These are phyloP conservation scores for Silybum marianum DNA, from an alignment of 129 eudicot genomes.

Conservation along the genomic window DNA sequence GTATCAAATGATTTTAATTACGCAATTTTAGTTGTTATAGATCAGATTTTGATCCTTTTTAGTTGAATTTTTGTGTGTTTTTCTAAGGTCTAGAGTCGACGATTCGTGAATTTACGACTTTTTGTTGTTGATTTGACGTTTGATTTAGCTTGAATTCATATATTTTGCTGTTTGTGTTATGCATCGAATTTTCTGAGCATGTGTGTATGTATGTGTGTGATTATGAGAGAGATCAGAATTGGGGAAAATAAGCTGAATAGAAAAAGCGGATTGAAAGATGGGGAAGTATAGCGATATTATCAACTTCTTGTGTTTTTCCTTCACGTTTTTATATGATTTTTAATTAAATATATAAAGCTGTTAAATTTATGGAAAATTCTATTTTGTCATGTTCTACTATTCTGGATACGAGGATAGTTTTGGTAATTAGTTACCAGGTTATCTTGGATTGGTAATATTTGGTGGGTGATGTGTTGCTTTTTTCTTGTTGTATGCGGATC, in stretches of 20 bases:
- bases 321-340: neutral
- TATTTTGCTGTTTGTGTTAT: neutral
- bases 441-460: neutral
- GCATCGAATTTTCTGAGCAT: neutral
- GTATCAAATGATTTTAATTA: neutral
- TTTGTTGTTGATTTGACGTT: neutral
- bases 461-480: neutral
- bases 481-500: neutral
- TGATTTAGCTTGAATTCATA: neutral
- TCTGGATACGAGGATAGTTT: neutral
- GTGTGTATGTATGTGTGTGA: neutral
- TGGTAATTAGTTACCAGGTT: neutral
- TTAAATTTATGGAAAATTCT: neutral
- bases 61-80: constrained; percentile 1
- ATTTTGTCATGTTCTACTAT: constrained; percentile 1
- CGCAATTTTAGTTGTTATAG: neutral
- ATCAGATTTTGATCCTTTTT: neutral
- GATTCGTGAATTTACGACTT: neutral
- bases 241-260: neutral
- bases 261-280: neutral
- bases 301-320: neutral
- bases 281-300: neutral
- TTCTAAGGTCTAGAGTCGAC: neutral
- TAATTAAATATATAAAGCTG: neutral
- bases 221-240: neutral